Percentiles rank a stretch among this genome's conserved stretches.
These are phyloP conservation scores for Prunus campanulata DNA, from an alignment of 306 rosid species.

Conservation along the genomic window DNA sequence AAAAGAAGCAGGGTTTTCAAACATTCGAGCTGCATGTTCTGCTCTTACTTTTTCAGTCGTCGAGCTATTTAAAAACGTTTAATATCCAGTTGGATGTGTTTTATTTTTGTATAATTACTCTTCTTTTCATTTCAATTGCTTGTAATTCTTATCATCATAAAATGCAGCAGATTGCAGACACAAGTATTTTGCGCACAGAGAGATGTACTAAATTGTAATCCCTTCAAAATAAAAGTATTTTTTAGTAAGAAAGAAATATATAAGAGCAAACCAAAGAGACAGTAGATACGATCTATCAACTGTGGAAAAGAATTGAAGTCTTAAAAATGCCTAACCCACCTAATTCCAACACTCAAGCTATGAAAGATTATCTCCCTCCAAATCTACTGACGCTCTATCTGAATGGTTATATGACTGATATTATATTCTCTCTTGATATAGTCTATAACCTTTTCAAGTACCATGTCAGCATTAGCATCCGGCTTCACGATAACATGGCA, in stretches of 20 bases:
- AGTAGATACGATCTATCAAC: background rate
- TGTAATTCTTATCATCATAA: too few species aligned
- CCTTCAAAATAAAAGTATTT: background rate
- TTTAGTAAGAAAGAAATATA: background rate
- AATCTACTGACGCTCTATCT: slow-evolving; percentile 51
- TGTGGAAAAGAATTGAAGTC: slow-evolving; percentile 1
- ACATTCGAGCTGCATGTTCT: slow-evolving; percentile 13
- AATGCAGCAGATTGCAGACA: too few species aligned
- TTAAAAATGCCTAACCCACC: background rate
- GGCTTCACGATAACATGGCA: slow-evolving; percentile 47
- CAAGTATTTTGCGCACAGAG: too few species aligned
- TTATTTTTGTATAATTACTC: background rate
- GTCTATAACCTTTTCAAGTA: slow-evolving; percentile 41
- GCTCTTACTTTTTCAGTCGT: slow-evolving; percentile 17
- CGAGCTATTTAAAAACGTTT: slow-evolving; percentile 15
- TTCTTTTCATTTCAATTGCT: background rate
- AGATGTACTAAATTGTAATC: background rate
- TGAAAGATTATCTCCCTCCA: background rate
- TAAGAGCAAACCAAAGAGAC: background rate
- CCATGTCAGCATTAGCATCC: slow-evolving; percentile 47
- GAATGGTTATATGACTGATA: slow-evolving; percentile 52
- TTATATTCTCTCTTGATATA: slow-evolving; percentile 40
- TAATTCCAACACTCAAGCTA: slow-evolving; percentile 7
- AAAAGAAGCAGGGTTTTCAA: slow-evolving; percentile 25
- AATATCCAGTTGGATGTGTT: background rate